Percentiles rank a stretch among this genome's conserved stretches.
Evolutionary conservation across 164 flowering plant genomes (phyloP).

Genomic region (Macadamia tetraphylla): DNA sequence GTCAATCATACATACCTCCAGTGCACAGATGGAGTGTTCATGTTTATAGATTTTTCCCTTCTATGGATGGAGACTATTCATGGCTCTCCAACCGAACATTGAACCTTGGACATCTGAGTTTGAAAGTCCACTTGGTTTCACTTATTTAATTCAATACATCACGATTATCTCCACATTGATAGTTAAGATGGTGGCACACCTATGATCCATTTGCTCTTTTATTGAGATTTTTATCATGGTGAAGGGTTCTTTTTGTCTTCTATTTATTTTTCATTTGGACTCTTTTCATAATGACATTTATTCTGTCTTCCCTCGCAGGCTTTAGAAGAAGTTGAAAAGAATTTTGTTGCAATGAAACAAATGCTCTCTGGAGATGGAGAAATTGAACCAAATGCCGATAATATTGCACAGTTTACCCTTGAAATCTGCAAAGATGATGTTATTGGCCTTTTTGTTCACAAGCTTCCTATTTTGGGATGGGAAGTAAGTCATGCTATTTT

Average conservation of each 20-base stretch:
- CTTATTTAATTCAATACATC: too few relatives aligned
- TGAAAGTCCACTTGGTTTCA: too few relatives aligned
- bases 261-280: background rate
- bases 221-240: background rate
- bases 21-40: too few relatives aligned
- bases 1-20: too few relatives aligned
- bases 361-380: constrained; percentile 94
- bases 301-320: constrained; percentile 38
- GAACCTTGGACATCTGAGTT: too few relatives aligned
- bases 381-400: constrained; percentile 67
- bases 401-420: constrained; percentile 55
- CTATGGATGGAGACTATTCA: too few relatives aligned
- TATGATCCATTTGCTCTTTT: background rate
- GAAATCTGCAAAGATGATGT: constrained; percentile 88
- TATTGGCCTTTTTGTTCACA: constrained; percentile 70
- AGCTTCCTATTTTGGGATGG: constrained; percentile 78
- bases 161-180: too few relatives aligned
- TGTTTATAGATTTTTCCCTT: too few relatives aligned
- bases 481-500: constrained; percentile 51
- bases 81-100: too few relatives aligned
- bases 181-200: too few relatives aligned
- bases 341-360: constrained; percentile 59
- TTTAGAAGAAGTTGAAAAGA: constrained; percentile 91
- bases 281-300: background rate
- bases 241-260: too few relatives aligned